Conservation (phyloP, 2,329 filamentous ascomycete species). For the Xylaria arbuscula region DNA sequence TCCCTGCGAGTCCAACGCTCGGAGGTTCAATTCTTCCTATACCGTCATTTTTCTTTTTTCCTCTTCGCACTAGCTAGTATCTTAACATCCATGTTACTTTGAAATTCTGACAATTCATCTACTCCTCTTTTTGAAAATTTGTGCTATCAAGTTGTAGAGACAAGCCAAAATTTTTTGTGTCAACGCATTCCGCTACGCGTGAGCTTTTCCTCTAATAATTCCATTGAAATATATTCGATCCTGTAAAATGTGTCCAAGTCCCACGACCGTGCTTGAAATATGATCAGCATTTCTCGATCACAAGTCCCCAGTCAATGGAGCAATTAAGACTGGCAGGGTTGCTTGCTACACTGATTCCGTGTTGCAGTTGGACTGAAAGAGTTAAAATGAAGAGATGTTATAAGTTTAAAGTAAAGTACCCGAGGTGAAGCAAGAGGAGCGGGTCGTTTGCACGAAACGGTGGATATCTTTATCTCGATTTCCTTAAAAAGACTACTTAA, state of each 20-base stretch:
- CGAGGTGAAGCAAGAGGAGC: not conserved
- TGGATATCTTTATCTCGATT: slow-evolving; percentile 15
- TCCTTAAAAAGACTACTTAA: slow-evolving; percentile 19
- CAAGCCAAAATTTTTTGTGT: no score
- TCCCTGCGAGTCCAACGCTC: slow-evolving; percentile 40
- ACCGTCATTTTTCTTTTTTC: slow-evolving; percentile 13
- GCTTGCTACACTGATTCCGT: not conserved
- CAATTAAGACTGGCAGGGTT: no score
- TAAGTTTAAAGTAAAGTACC: no score
- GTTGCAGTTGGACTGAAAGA: not conserved
- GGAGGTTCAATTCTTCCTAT: slow-evolving; percentile 34
- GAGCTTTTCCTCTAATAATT: no score
- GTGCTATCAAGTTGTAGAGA: no score
- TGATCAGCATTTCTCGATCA: no score
- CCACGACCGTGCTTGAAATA: no score
- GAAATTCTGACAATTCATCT: not conserved
- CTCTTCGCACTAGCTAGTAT: not conserved
- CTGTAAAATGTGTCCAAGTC: no score
- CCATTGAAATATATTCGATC: no score
- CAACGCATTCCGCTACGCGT: no score
- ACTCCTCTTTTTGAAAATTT: not conserved
- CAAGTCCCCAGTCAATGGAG: no score
- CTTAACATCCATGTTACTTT: not conserved
- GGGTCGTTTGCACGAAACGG: not conserved
- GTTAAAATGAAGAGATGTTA: not conserved